Conservation (phyloP, 768 basidiomycete species). For the Hysterangium stoloniferum region DNA sequence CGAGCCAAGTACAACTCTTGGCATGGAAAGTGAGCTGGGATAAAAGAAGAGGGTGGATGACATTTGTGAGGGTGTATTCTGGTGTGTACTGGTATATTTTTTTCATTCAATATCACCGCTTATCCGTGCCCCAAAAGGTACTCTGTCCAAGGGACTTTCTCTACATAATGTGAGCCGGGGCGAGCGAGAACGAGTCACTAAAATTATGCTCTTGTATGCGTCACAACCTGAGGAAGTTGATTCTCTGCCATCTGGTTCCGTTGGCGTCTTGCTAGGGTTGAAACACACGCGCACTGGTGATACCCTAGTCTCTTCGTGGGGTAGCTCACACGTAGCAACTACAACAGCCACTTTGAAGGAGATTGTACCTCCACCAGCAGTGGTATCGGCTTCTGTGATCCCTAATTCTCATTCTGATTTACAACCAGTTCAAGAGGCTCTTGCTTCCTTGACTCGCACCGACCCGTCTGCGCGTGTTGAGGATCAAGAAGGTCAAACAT, state of each 20-base stretch:
- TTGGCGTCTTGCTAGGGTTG: slow-evolving; percentile 78
- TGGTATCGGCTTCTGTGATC: slow-evolving; percentile 77
- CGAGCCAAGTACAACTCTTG: slow-evolving; percentile 51
- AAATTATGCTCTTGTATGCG: slow-evolving; percentile 73
- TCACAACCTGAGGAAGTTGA: slow-evolving; percentile 72
- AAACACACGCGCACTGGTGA: slow-evolving; percentile 84
- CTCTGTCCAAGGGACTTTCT: slow-evolving; percentile 51
- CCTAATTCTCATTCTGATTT: slow-evolving; percentile 76
- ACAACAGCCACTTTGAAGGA: slow-evolving; percentile 34
- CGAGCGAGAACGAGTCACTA: slow-evolving; percentile 64
- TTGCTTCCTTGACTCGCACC: slow-evolving; percentile 67
- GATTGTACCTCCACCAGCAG: slow-evolving; percentile 71
- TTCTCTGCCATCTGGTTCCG: slow-evolving; percentile 69
- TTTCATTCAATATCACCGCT: slow-evolving; percentile 5
- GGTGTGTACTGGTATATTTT: slow-evolving; percentile 38
- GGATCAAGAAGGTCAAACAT: slow-evolving; percentile 71
- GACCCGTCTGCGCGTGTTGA: slow-evolving; percentile 85
- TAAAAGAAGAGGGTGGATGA: slow-evolving; percentile 82
- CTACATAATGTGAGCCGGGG: slow-evolving; percentile 61
- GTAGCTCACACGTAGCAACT: slow-evolving; percentile 25
- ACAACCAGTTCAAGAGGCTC: slow-evolving; percentile 67
- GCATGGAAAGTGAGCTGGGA: slow-evolving; percentile 93
- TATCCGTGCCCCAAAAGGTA: slow-evolving; percentile 38
- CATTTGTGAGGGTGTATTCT: slow-evolving; percentile 83
- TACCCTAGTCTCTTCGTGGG: slow-evolving; percentile 52